phyloP scores from a whole-genome alignment of 495 filamentous ascomycete species.

The Penicillium coffeae region DNA sequence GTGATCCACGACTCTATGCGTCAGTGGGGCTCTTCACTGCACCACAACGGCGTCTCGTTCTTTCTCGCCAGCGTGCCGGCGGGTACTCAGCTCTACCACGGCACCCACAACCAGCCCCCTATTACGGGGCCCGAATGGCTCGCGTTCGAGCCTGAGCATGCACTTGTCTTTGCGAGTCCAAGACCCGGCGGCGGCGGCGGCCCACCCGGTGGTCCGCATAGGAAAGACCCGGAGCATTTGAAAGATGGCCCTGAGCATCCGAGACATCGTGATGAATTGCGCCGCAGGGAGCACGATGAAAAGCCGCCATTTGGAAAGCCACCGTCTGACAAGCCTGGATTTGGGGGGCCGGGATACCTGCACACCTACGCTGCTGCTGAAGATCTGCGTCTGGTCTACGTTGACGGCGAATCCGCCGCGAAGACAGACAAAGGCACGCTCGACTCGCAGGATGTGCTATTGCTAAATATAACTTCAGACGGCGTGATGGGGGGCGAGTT shows the following conservation, averaged over 20 bases:
- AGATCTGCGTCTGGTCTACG: slow-evolving; percentile 53
- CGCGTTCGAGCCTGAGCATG: slow-evolving; percentile 67
- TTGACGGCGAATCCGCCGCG: slow-evolving; percentile 59
- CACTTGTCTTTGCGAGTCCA: slow-evolving; percentile 48
- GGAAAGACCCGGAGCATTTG: background rate
- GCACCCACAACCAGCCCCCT: slow-evolving; percentile 32
- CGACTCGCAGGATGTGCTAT: slow-evolving; percentile 55
- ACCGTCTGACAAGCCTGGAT: too few species aligned
- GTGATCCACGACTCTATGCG: slow-evolving; percentile 62
- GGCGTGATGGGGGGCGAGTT: slow-evolving; percentile 28
- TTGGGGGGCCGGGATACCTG: slow-evolving; percentile 41
- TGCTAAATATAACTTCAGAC: slow-evolving; percentile 31
- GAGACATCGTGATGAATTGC: slow-evolving; percentile 15
- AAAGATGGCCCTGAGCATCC: background rate
- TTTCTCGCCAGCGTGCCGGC: slow-evolving; percentile 55
- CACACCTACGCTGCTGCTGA: slow-evolving; percentile 52
- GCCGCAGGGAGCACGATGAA: slow-evolving; percentile 6
- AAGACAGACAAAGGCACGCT: slow-evolving; percentile 57
- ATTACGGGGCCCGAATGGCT: slow-evolving; percentile 60
- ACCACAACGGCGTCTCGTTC: slow-evolving; percentile 68
- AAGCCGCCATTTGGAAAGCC: background rate
- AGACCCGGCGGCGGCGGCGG: background rate
- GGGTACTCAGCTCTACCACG: slow-evolving; percentile 62
- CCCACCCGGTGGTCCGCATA: background rate
- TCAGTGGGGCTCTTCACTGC: slow-evolving; percentile 64